A percentile compares a stretch with the other conserved stretches of the same genome.
These are phyloP conservation scores for Fusarium setosum DNA, from an alignment of 2,329 filamentous ascomycete genomes.

Conservation along the genomic window DNA sequence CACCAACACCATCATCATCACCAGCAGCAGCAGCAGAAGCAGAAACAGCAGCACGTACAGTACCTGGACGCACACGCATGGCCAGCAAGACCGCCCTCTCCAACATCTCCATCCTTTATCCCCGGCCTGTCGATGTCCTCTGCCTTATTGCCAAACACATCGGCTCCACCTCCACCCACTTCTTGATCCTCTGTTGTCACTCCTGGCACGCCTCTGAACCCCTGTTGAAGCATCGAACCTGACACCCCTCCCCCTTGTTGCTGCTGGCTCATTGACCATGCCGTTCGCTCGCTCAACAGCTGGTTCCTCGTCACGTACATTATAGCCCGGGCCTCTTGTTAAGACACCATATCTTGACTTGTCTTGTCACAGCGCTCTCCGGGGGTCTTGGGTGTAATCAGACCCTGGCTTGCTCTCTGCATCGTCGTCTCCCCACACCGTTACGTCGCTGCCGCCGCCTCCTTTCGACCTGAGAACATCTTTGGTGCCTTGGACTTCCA, in stretches of 20 bases:
- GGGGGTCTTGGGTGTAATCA: slow-evolving; percentile 36
- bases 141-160: slow-evolving; percentile 44
- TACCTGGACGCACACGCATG: too few relatives aligned
- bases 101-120: slow-evolving; percentile 27
- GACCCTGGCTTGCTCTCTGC: slow-evolving; percentile 40
- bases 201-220: slow-evolving; percentile 25
- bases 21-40: too few relatives aligned
- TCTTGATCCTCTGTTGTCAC: slow-evolving; percentile 15
- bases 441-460: slow-evolving; percentile 36
- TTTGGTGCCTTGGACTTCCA: slow-evolving; percentile 8
- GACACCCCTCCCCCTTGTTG: slow-evolving; percentile 29
- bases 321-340: slow-evolving; percentile 41
- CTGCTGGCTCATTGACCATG: slow-evolving; percentile 19
- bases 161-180: slow-evolving; percentile 36
- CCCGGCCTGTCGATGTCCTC: slow-evolving; percentile 39
- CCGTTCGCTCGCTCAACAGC: slow-evolving; percentile 30
- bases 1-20: slow-evolving; percentile 17
- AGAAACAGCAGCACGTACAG: too few relatives aligned
- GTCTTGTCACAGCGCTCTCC: slow-evolving; percentile 26
- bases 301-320: slow-evolving; percentile 36
- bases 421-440: slow-evolving; percentile 36
- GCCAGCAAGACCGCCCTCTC: slow-evolving; percentile 24
- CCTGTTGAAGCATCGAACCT: slow-evolving; percentile 11
- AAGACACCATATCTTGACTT: slow-evolving; percentile 28
- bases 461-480: slow-evolving; percentile 33